Evolutionary conservation across 768 basidiomycete species (phyloP), one percentile per base, ranked within the genome.

Genomic region (Xanthoconium stramineum): DNA sequence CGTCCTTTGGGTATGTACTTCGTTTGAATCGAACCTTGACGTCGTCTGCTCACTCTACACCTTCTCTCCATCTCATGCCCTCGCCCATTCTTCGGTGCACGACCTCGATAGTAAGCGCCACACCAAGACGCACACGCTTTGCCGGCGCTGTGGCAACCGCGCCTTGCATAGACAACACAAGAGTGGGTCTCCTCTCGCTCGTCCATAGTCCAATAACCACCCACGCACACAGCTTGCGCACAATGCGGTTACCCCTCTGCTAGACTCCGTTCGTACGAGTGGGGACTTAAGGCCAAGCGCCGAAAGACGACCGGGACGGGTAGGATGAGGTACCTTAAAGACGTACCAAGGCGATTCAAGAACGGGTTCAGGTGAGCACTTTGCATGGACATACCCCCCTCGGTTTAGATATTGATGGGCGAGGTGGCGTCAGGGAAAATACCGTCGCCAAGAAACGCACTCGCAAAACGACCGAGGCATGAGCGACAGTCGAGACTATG

Each of bases 261-360:
- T 53, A 98, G 92, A 78, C 77, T 96, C 67, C 86, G 96, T 69
- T 94, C 92, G 68, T 98, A 86, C 76, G 90, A 98, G 78, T 98
- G 97, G 97, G 94, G 94, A 64, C 83, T 86, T 73, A 99, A 99
- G 84, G 97, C 97, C 52, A 98, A 98, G 86, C 89, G 97, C 77
- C 89, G 96, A 86, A 97, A 96, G 88, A 98, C 96, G 47, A 98
- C 97, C 57, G 97, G 97, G 57, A 95, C 96, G 62, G 96, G 96
- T 63, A 83, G 95, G 70, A 97, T 97, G 94, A 78, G 80, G 58
- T 86, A 94, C 83, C 82, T 98, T 76, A 97, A 94, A 82, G 75
- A 81, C 51, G 96, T 98, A 42, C 86, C 89, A 66, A 85, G 95
- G 72, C 84, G 93, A 65, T 98, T 98, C 89, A 98, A 98, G 88